A percentile compares a stretch with the other conserved stretches of the same genome.
These are phyloP conservation scores for Penicillium hordei DNA, from an alignment of 2,329 filamentous ascomycete species.

Conservation along the genomic window DNA sequence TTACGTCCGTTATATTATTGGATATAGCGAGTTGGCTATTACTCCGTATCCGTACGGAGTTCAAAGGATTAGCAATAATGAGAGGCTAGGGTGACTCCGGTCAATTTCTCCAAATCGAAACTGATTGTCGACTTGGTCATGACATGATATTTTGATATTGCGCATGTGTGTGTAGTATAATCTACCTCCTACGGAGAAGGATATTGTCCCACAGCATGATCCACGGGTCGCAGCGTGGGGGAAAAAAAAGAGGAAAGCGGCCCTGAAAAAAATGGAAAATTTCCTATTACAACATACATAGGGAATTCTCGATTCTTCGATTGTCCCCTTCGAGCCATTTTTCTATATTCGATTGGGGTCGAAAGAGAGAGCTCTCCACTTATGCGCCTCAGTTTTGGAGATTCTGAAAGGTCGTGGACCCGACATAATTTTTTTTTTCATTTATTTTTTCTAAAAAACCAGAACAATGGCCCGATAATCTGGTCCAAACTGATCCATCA, in stretches of 20 bases:
- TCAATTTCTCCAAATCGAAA: not conserved
- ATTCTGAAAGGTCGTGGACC: conserved; percentile 1
- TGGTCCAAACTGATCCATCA: not conserved
- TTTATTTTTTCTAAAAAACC: too few species aligned
- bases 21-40: not conserved
- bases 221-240: conserved; percentile 23
- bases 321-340: conserved; percentile 2
- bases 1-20: not conserved
- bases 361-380: conserved; percentile 7
- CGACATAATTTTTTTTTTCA: conserved; percentile 1
- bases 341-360: conserved; percentile 3
- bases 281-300: not conserved
- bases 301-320: conserved; percentile 14
- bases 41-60: not conserved
- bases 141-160: not conserved
- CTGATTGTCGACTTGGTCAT: not conserved
- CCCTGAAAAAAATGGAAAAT: not conserved
- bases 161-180: not conserved
- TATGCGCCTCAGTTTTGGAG: not conserved
- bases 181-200: not conserved
- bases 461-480: not conserved
- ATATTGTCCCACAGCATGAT: conserved; percentile 1
- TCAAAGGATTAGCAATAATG: not conserved
- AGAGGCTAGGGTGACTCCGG: not conserved
- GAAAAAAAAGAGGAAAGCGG: not conserved